phyloP scores from a whole-genome alignment of 2,329 filamentous ascomycete genomes.

The Onygenales sp. region DNA sequence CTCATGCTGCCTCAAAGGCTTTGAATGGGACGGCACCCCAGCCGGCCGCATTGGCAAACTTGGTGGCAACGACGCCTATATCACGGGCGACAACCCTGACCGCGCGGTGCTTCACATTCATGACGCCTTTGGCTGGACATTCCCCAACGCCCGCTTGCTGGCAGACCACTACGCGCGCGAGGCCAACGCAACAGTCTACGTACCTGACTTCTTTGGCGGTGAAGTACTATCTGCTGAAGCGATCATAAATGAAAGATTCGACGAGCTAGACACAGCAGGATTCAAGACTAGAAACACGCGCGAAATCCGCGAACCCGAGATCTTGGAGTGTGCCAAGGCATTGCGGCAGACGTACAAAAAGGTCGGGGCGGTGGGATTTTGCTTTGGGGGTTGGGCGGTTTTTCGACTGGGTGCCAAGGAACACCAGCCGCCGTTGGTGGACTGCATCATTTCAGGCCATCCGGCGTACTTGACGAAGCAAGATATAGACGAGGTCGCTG shows the following conservation, averaged over 20 bases:
- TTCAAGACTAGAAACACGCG: slow-evolving; percentile 14
- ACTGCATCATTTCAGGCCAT: slow-evolving; percentile 38
- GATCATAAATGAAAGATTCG: neutral
- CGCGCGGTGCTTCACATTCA: slow-evolving; percentile 29
- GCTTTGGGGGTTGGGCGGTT: slow-evolving; percentile 44
- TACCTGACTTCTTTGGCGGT: slow-evolving; percentile 22
- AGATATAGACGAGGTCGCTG: slow-evolving; percentile 39
- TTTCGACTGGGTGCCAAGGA: slow-evolving; percentile 38
- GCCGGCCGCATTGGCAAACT: slow-evolving; percentile 25
- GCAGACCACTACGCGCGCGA: slow-evolving; percentile 40
- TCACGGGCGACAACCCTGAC: slow-evolving; percentile 26
- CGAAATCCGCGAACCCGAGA: slow-evolving; percentile 28
- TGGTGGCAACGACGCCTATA: slow-evolving; percentile 25
- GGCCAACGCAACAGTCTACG: slow-evolving; percentile 37
- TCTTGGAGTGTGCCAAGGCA: slow-evolving; percentile 25
- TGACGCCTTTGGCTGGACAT: slow-evolving; percentile 38
- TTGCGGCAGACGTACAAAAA: slow-evolving; percentile 22
- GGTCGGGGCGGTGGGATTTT: slow-evolving; percentile 40
- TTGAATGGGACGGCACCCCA: slow-evolving; percentile 34
- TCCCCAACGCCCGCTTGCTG: slow-evolving; percentile 36
- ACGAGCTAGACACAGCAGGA: neutral
- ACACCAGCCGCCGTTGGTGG: slow-evolving; percentile 31
- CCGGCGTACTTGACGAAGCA: slow-evolving; percentile 34
- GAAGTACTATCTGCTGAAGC: neutral
- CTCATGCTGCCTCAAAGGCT: slow-evolving; percentile 21